Base-by-base conservation (phyloP, 2,329 filamentous ascomycete species). In the Stemphylium beticola region DNA sequence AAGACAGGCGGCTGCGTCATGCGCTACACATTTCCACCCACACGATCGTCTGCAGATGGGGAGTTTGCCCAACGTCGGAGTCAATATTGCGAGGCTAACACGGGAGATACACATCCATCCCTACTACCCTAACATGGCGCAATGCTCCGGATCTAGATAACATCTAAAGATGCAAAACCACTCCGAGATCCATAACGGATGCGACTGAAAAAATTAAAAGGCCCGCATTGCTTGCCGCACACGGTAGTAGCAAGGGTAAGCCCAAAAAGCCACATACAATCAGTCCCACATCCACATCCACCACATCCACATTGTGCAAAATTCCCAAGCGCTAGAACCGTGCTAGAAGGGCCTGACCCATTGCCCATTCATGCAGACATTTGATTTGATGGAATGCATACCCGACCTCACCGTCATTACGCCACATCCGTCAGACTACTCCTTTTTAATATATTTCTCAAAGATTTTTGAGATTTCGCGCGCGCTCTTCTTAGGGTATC, bases 401-500 rank as follows among this genome's bases (percentile, higher is more conserved):
- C 50, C 53, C 57, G 56, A 39, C 42, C 41, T 40, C 34, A 45
- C 47, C 42, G 43, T 45, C 40, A 34, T 34, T 34, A 60, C 60
- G 64, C 61, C 59, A 62, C 61, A 61, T 42, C 41, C 56, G 53
- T 47, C 22, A 15, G 31, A 18, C 56, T 71, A 81, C 59, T 75
- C 81, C 78, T 87, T 88, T 78, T 85, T 82, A 62, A 92, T 87
- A 66, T 91, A 81, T 62, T 82, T 82, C 36, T 87, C 85, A 73
- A 95, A 93, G 58, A 93, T 82, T 53, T 85, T 81, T 62, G 86
- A 84, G 66, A 96, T 82, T 68, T 84, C 83, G 75, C 82, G 84
- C 17, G 90, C 91, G 74, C 90, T 95, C 84, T 92, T 91, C 84
- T 96, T 96, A 34, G 91, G 87, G 64, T 87, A 83, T 46, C 91